Evolutionary conservation across 331 rosid species (phyloP), one percentile per base, ranked within the genome.

Genomic region (Acacia pycnantha): DNA sequence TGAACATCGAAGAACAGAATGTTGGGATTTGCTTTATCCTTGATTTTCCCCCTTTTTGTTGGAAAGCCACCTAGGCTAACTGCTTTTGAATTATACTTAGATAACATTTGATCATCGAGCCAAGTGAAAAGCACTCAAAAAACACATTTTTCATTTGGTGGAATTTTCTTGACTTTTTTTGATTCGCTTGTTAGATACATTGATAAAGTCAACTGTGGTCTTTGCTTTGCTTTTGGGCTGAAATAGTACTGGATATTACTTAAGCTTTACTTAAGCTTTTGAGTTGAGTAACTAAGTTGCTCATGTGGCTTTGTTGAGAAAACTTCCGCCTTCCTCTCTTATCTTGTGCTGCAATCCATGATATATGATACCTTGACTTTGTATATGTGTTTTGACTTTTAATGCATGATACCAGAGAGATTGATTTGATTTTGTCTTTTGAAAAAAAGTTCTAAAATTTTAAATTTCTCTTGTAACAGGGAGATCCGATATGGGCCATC

Each of bases 401-500:
- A 26, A 29, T 53, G 53, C 47, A 47, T 58, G 37, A 66, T 84
- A 29, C 48, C 11, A 8, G 48, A n/a, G 48, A 35, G 27, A 50
- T 72, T 37, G 59, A 77, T 61, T 74, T 81, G 22, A 66, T 61
- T 12, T 44, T 5, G 13, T 43, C 9, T 46, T 46, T 24, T 14
- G 19, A 2, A 61, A 26, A 8, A 58, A 3, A 37, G 7, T 6
- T 8, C 54, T 70, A 13, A 37, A 84, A 79, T 74, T 27, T 84
- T 59, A 82, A 76, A 66, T 78, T 74, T 77, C 81, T 6, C 79
- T 83, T 85, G 37, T 81, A 29, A 70, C 90, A 92, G 98, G 98
- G 98, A 73, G 98, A 95, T 84, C 98, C 99, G 43, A 91, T 89
- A 62, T 93, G 99, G 99, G 97, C 97, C 33, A 95, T 95, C 82